Evolutionary conservation across 495 filamentous ascomycete genomes (phyloP).

Genomic region (Penicillium canescens): DNA sequence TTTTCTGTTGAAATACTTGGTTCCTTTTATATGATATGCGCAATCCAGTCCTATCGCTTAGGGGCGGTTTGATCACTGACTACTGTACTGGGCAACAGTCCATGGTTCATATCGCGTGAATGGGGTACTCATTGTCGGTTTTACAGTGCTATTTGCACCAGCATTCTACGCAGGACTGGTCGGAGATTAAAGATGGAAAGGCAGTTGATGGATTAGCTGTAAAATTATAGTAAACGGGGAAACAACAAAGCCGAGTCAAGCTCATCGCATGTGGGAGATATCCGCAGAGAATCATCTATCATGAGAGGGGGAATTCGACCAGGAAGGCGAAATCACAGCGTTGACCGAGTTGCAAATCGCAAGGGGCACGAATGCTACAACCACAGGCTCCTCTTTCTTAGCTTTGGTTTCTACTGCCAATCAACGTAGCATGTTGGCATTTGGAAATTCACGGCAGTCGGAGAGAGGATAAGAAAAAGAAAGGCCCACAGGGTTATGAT

Average conservation of each 20-base stretch:
- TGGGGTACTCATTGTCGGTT: no score
- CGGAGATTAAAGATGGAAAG: conserved; percentile 10
- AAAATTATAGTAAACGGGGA: conserved; percentile 24
- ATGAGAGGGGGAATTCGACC: conserved; percentile 19
- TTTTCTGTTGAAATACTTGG: conserved; percentile 1
- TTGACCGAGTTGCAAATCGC: conserved; percentile 12
- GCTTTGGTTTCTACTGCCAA: conserved; percentile 31
- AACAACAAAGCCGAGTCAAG: conserved; percentile 18
- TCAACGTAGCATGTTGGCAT: conserved; percentile 23
- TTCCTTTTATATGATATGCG: neutral
- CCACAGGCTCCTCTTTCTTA: conserved; percentile 16
- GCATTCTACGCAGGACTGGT: neutral
- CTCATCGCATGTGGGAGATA: conserved; percentile 29
- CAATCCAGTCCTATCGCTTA: no score
- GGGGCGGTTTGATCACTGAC: no score
- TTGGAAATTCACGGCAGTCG: conserved; percentile 24
- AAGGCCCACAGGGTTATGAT: conserved; percentile 50
- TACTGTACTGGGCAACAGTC: no score
- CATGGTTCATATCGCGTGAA: no score
- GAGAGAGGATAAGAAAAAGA: conserved; percentile 31
- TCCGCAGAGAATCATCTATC: conserved; percentile 37
- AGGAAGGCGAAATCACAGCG: conserved; percentile 9
- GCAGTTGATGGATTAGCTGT: conserved; percentile 44
- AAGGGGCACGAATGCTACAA: conserved; percentile 9
- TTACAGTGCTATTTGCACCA: no score